Evolutionary conservation across 164 flowering plant genomes (phyloP), one percentile per base, ranked within the genome.

Genomic region (Magnolia officinalis): DNA sequence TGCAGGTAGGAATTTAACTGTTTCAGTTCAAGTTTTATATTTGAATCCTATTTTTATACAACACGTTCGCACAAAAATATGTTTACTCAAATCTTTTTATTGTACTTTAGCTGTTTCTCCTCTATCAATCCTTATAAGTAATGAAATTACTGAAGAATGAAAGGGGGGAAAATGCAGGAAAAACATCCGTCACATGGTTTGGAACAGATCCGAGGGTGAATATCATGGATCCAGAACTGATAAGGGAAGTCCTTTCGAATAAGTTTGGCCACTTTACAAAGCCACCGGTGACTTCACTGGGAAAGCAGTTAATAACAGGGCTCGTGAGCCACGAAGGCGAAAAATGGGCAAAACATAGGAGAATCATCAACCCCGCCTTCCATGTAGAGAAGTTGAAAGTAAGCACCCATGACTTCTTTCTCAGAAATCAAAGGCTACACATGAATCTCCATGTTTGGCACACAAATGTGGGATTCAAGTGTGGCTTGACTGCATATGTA

Each of bases 311-410:
- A 4, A 55, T 37, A 2, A 6, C 20, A 6, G 93, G 91, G 5
- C 72, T 90, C 3, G 65, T n/a, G 1, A 67, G 1, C 13, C 24
- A 69, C 21, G 86, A 88, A 9, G 92, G 85, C 1, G 86, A 87
- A 1, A 77, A 85, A 76, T 90, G 92, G 94, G 85, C 77, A 0
- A 87, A 81, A 45, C 90, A 85, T 8, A 78, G 90, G 68, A 86
- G 80, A 71, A 81, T 87, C 13, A 79, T 87, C 80, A 87, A 85
- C 50, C 90, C 89, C 2, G 91, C 88, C 37, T 90, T 88, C 78
- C 79, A 83, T 72, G 18, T 76, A 8, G 86, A 84, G 68, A 88
- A 88, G 55, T 65, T 90, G 64, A 88, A 90, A 90, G 93, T 90
- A 55, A 55, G 59, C 59, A 55, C 11, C 18, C 59, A 55, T 2